phyloP scores from a whole-genome alignment of 192 early-diverging fungal species.

The Mortierella alpina region DNA sequence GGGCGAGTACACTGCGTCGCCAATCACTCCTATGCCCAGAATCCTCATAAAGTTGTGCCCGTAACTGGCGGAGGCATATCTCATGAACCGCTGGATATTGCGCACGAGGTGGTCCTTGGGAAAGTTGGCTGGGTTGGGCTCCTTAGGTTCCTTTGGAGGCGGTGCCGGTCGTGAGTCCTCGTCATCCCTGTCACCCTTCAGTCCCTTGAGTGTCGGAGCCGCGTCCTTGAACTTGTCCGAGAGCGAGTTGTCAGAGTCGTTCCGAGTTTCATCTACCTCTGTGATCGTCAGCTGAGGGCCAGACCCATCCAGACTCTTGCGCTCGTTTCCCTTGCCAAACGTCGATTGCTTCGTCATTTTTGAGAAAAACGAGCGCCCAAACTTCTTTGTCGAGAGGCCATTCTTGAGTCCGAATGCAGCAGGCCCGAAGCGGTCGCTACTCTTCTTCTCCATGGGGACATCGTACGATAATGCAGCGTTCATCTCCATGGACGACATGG shows the following conservation, averaged over 20 bases:
- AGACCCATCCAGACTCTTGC: constrained; percentile 8
- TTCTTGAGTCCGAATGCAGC: constrained; percentile 32
- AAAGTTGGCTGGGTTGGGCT: constrained; percentile 60
- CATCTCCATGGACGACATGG: constrained; percentile 40
- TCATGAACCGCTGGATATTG: constrained; percentile 77
- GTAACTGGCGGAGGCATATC: constrained; percentile 76
- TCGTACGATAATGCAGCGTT: constrained; percentile 38
- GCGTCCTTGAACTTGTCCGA: not conserved
- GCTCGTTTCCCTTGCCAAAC: constrained; percentile 26
- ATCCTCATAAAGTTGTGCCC: constrained; percentile 81
- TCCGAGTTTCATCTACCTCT: constrained; percentile 34
- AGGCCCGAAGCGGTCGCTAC: not conserved
- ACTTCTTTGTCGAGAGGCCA: constrained; percentile 23
- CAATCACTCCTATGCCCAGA: constrained; percentile 69
- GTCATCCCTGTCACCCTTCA: constrained; percentile 13
- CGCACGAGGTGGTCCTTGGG: constrained; percentile 67
- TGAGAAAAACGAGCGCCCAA: constrained; percentile 35
- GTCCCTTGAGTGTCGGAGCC: not conserved
- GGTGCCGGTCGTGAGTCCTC: constrained; percentile 26
- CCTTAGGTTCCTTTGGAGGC: constrained; percentile 46
- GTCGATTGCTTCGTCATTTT: constrained; percentile 41
- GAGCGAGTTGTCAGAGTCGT: constrained; percentile 28
- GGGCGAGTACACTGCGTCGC: constrained; percentile 46
- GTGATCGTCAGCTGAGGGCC: constrained; percentile 43
- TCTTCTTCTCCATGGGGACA: constrained; percentile 42